Conservation (phyloP, 352 stramenopile genomes). For the Phytophthora vignae region DNA sequence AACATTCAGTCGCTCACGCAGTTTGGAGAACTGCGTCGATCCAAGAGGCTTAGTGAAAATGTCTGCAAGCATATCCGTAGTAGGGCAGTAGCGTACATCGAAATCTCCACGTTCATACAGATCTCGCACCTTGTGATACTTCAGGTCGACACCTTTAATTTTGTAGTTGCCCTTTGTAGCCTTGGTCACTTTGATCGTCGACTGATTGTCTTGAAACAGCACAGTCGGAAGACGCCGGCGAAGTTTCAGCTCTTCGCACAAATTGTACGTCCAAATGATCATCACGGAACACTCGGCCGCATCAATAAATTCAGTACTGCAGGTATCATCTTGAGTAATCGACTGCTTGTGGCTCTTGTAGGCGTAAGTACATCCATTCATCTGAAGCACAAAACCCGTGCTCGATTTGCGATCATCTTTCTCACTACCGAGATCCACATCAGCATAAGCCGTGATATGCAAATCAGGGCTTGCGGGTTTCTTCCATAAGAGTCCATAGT, state of each 20-base stretch:
- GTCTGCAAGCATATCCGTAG: slow-evolving; percentile 18
- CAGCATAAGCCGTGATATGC: slow-evolving; percentile 12
- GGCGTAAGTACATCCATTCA: slow-evolving; percentile 12
- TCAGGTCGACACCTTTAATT: no score
- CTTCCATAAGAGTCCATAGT: slow-evolving; percentile 13
- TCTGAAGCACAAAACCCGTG: not conserved
- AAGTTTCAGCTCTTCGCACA: slow-evolving; percentile 16
- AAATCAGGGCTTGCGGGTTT: slow-evolving; percentile 8
- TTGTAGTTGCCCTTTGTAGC: slow-evolving; percentile 5
- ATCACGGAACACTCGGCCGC: no score
- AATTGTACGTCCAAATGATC: not conserved
- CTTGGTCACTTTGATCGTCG: slow-evolving; percentile 18
- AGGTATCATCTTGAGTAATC: slow-evolving; percentile 10
- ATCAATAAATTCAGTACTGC: slow-evolving; percentile 2
- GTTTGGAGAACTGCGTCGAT: slow-evolving; percentile 8
- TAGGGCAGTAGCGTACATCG: slow-evolving; percentile 12
- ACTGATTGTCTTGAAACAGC: slow-evolving; percentile 20
- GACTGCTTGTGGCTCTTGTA: slow-evolving; percentile 15
- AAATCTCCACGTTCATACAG: slow-evolving; percentile 17
- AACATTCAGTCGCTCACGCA: slow-evolving; percentile 9
- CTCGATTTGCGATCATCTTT: slow-evolving; percentile 18
- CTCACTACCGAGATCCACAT: slow-evolving; percentile 18
- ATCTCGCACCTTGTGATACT: not conserved
- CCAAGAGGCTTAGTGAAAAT: slow-evolving; percentile 23
- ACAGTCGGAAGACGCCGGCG: slow-evolving; percentile 1